Evolutionary conservation across 768 basidiomycete genomes (phyloP).

Genomic region (Boletus sensibilis): DNA sequence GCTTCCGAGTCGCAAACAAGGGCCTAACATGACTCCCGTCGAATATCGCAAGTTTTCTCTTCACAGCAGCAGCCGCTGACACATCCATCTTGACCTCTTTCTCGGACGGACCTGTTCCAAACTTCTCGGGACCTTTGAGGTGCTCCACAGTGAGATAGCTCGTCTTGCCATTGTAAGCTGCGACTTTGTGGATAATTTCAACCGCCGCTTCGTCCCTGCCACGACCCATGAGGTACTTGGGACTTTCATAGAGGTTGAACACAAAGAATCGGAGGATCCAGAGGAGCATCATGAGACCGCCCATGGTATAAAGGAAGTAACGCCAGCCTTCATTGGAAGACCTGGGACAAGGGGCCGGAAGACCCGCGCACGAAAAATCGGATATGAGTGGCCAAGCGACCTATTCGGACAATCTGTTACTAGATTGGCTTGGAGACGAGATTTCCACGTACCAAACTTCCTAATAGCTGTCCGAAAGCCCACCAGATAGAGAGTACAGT

Average conservation of each 20-base stretch:
- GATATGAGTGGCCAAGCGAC: constrained; percentile 73
- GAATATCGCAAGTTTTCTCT: constrained; percentile 40
- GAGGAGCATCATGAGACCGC: constrained; percentile 63
- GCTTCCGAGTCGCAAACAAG: constrained; percentile 49
- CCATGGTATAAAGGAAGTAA: constrained; percentile 72
- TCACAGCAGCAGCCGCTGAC: constrained; percentile 37
- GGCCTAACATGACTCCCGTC: constrained; percentile 44
- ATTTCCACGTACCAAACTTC: constrained; percentile 39
- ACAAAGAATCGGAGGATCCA: constrained; percentile 63
- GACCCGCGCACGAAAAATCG: constrained; percentile 58
- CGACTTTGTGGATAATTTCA: constrained; percentile 59
- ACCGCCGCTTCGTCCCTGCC: constrained; percentile 64
- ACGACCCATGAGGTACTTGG: constrained; percentile 69
- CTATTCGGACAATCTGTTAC: constrained; percentile 27
- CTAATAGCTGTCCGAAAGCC: constrained; percentile 72
- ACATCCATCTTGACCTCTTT: constrained; percentile 31
- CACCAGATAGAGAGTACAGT: constrained; percentile 79
- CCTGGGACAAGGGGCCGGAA: constrained; percentile 49
- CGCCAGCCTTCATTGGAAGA: constrained; percentile 71
- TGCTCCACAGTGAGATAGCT: constrained; percentile 51
- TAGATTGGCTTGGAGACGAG: neutral
- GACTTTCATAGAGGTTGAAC: constrained; percentile 68
- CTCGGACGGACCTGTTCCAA: constrained; percentile 7
- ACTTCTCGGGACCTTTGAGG: constrained; percentile 32
- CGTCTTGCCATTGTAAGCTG: constrained; percentile 54